A percentile compares a stretch with the other conserved stretches of the same genome.
Conservation (phyloP, 2,329 filamentous ascomycete species). For the Gyromitra esculenta region DNA sequence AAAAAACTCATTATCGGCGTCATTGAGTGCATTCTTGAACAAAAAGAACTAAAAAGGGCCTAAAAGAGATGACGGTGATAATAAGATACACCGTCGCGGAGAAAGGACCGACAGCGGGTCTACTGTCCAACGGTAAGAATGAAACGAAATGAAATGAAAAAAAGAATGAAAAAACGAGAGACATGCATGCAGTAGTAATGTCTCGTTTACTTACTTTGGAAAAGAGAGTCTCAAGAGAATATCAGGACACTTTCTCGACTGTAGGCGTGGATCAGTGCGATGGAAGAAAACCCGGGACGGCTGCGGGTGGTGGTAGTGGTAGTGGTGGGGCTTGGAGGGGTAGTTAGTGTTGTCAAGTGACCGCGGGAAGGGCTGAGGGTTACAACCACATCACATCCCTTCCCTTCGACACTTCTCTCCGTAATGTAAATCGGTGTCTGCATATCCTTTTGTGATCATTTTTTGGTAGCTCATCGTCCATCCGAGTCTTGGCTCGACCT, state of each 20-base stretch:
- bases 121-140: conserved; percentile 27
- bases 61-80: not conserved
- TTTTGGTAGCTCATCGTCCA: conserved; percentile 19
- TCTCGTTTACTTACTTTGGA: conserved; percentile 26
- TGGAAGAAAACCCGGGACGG: conserved; percentile 20
- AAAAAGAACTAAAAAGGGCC: not conserved
- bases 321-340: conserved; percentile 42
- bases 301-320: conserved; percentile 33
- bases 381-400: conserved; percentile 19
- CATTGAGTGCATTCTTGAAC: conserved; percentile 25
- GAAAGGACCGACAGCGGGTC: conserved; percentile 25
- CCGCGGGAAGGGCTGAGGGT: conserved; percentile 39
- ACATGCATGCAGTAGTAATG: conserved; percentile 21
- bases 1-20: not conserved
- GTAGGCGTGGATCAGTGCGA: not conserved
- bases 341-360: conserved; percentile 47
- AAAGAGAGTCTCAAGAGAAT: not conserved
- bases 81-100: conserved; percentile 2
- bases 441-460: conserved; percentile 15
- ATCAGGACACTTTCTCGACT: not conserved
- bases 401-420: not conserved
- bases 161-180: not conserved
- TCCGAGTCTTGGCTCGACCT: conserved; percentile 1
- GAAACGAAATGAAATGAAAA: not conserved
- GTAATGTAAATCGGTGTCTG: conserved; percentile 6